Evolutionary conservation across 2,329 filamentous ascomycete genomes (phyloP).

Genomic region (Rosellinia necatrix): DNA sequence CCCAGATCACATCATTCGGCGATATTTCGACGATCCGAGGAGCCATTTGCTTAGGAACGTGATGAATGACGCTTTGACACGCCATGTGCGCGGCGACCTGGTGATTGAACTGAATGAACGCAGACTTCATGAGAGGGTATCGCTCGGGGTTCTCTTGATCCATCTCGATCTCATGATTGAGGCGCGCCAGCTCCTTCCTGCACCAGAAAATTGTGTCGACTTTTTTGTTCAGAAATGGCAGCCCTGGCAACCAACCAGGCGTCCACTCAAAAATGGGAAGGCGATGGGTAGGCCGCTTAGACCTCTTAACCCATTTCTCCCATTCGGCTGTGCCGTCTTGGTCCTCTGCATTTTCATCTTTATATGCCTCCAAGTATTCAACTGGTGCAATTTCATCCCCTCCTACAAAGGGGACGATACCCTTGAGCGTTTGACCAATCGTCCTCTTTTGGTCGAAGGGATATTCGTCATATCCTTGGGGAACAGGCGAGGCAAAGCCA

Average conservation of each 20-base stretch:
- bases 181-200: slow-evolving; percentile 79
- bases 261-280: slow-evolving; percentile 64
- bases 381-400: slow-evolving; percentile 47
- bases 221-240: slow-evolving; percentile 84
- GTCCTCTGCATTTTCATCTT: slow-evolving; percentile 61
- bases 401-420: slow-evolving; percentile 55
- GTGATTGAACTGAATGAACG: slow-evolving; percentile 98
- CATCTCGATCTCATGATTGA: slow-evolving; percentile 89
- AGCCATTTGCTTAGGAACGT: slow-evolving; percentile 90
- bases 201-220: slow-evolving; percentile 95
- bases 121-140: slow-evolving; percentile 92
- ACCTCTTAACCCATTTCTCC: slow-evolving; percentile 80
- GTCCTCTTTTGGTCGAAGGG: slow-evolving; percentile 53
- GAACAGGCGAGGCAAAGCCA: slow-evolving; percentile 64
- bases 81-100: slow-evolving; percentile 98
- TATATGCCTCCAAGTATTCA: slow-evolving; percentile 67
- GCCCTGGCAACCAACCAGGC: slow-evolving; percentile 71
- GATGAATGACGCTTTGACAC: slow-evolving; percentile 88
- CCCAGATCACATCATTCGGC: slow-evolving; percentile 91
- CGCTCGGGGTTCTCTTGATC: slow-evolving; percentile 86
- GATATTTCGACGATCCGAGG: slow-evolving; percentile 92
- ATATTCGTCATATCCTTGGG: slow-evolving; percentile 58
- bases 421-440: slow-evolving; percentile 56
- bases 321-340: slow-evolving; percentile 71
- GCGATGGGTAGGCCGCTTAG: slow-evolving; percentile 83